Conservation (phyloP, 257 asterid genomes). For the Vinca minor region DNA sequence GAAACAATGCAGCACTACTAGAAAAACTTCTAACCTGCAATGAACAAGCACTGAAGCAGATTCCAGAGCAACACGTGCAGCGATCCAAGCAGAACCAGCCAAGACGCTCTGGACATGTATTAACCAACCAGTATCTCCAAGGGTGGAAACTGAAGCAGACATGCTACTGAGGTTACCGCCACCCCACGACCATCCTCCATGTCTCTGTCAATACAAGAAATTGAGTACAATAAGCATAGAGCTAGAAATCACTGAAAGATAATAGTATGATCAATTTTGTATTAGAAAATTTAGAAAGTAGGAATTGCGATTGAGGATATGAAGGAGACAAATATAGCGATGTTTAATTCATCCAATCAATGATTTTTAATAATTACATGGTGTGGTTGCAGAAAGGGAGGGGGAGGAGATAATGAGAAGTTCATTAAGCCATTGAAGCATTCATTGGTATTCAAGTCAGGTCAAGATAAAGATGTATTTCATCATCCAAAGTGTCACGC, state of each 20-base stretch:
- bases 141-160: conserved; percentile 97
- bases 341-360: neutral
- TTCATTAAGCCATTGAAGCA: neutral
- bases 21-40: conserved; percentile 61
- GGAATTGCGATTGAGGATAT: neutral
- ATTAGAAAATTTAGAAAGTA: neutral
- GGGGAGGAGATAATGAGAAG: no score
- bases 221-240: conserved; percentile 12
- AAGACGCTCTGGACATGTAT: conserved; percentile 90
- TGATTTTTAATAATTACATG: no score
- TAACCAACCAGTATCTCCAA: conserved; percentile 98
- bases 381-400: no score
- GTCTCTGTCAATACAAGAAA: conserved; percentile 48
- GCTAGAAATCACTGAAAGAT: neutral
- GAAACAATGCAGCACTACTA: neutral
- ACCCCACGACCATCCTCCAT: conserved; percentile 98
- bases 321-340: neutral
- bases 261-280: neutral
- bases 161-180: conserved; percentile 99
- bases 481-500: neutral
- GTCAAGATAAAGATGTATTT: neutral
- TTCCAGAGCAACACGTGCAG: conserved; percentile 95
- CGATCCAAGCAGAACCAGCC: conserved; percentile 99
- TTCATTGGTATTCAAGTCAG: neutral
- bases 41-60: conserved; percentile 97